A percentile compares a stretch with the other conserved stretches of the same genome.
phyloP scores from a whole-genome alignment of 495 filamentous ascomycete genomes.

The Pseudotulostoma volvatum region DNA sequence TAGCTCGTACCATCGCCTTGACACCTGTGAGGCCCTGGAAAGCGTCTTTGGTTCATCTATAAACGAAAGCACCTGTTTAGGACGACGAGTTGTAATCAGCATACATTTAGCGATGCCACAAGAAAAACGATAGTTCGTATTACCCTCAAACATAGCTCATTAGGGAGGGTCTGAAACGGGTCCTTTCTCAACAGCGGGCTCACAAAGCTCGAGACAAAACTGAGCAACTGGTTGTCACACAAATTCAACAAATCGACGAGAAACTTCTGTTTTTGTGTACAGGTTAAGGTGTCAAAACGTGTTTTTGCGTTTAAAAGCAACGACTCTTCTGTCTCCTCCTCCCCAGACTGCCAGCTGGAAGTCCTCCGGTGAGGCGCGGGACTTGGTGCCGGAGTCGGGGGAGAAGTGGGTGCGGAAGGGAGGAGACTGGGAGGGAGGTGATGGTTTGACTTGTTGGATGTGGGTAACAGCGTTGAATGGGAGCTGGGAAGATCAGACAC shows the following conservation, averaged over 20 bases:
- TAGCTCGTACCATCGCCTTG: conserved; percentile 78
- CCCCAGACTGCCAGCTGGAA: conserved; percentile 38
- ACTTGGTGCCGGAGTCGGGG: conserved; percentile 52
- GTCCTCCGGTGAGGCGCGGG: conserved; percentile 45
- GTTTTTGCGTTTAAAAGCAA: conserved; percentile 37
- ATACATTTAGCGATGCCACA: conserved; percentile 1
- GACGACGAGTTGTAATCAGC: conserved; percentile 4
- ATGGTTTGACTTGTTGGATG: conserved; percentile 33
- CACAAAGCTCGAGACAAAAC: conserved; percentile 87
- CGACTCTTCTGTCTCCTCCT: conserved; percentile 30
- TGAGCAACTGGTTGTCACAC: conserved; percentile 85
- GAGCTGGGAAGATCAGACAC: conserved; percentile 18
- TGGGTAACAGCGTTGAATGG: conserved; percentile 32
- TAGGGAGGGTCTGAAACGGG: conserved; percentile 75
- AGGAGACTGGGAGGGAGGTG: conserved; percentile 42
- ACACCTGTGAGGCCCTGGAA: conserved; percentile 84
- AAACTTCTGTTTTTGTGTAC: conserved; percentile 41
- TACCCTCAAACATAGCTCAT: conserved; percentile 82
- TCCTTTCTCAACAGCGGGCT: conserved; percentile 88
- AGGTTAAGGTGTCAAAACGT: conserved; percentile 37
- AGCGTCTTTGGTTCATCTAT: conserved; percentile 90
- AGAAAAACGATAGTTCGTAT: conserved; percentile 9
- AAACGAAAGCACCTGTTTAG: conserved; percentile 63
- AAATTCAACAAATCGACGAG: conserved; percentile 75
- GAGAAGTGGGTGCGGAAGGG: conserved; percentile 50